A percentile compares a stretch with the other conserved stretches of the same genome.
phyloP scores from a whole-genome alignment of 192 early-diverging fungal species.

The Coemansia sp. region DNA sequence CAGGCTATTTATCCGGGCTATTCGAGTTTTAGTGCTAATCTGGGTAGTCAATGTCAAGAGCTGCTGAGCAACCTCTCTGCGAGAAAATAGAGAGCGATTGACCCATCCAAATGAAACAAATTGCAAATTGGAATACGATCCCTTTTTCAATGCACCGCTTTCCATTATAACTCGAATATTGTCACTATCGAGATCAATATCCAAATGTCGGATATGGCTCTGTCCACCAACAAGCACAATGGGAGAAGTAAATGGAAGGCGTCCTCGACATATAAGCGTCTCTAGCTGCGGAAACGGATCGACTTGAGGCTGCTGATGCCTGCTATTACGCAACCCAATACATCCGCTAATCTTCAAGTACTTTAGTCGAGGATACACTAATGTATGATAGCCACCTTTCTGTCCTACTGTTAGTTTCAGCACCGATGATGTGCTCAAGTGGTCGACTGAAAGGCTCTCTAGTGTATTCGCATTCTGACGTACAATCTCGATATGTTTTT shows the following conservation, averaged over 20 bases:
- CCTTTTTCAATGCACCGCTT: neutral
- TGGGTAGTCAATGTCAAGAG: slow-evolving; percentile 7
- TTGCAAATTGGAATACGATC: slow-evolving; percentile 5
- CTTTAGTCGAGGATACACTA: slow-evolving; percentile 28
- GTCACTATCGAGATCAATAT: slow-evolving; percentile 16
- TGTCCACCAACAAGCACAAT: slow-evolving; percentile 11
- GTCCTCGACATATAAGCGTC: slow-evolving; percentile 18
- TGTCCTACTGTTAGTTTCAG: slow-evolving; percentile 16
- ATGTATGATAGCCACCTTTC: slow-evolving; percentile 1
- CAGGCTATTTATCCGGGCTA: slow-evolving; percentile 2
- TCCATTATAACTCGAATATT: neutral
- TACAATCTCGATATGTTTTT: slow-evolving; percentile 22
- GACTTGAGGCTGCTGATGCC: slow-evolving; percentile 1
- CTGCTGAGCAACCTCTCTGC: neutral
- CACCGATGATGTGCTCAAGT: slow-evolving; percentile 11
- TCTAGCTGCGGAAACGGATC: slow-evolving; percentile 25
- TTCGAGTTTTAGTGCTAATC: slow-evolving; percentile 1
- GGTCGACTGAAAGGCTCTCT: slow-evolving; percentile 12
- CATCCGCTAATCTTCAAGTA: slow-evolving; percentile 6
- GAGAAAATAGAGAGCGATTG: neutral
- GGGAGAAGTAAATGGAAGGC: slow-evolving; percentile 18
- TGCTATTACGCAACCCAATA: neutral
- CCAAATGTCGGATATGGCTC: slow-evolving; percentile 13
- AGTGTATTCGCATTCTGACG: slow-evolving; percentile 23
- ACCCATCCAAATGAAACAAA: slow-evolving; percentile 13